These are phyloP conservation scores for Metschnikowia colocasiae DNA, from an alignment of 805 yeast genomes.

Conservation along the genomic window DNA sequence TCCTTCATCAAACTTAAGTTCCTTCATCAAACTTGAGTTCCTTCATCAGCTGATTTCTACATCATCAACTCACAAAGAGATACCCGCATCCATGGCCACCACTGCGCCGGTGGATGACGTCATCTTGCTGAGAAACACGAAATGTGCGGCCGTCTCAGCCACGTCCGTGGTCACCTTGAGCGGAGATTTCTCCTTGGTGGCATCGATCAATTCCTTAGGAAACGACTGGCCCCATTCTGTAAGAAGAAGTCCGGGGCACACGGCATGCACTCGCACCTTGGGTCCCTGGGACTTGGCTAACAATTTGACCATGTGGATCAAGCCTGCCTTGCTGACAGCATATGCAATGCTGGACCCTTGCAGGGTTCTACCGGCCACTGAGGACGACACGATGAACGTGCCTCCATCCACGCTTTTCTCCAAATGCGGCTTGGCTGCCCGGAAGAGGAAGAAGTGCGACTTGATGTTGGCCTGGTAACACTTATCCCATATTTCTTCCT, in stretches of 20 bases:
- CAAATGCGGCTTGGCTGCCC: slow-evolving; percentile 23
- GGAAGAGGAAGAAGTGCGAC: slow-evolving; percentile 28
- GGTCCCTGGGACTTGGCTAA: slow-evolving; percentile 23
- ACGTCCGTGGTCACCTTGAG: slow-evolving; percentile 21
- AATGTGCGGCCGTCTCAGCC: slow-evolving; percentile 26
- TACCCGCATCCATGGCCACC: slow-evolving; percentile 24
- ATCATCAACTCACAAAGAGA: not conserved
- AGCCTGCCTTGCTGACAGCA: slow-evolving; percentile 26
- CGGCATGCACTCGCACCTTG: slow-evolving; percentile 15
- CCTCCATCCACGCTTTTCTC: slow-evolving; percentile 25
- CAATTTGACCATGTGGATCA: slow-evolving; percentile 21
- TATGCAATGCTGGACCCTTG: slow-evolving; percentile 33
- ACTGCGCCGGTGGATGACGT: slow-evolving; percentile 24
- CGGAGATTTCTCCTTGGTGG: slow-evolving; percentile 17
- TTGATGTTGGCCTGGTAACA: slow-evolving; percentile 27
- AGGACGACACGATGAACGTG: slow-evolving; percentile 24
- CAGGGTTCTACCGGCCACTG: slow-evolving; percentile 26
- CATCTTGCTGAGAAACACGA: slow-evolving; percentile 19
- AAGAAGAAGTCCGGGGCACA: slow-evolving; percentile 22
- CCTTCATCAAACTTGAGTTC: too few species aligned
- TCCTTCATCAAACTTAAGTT: too few species aligned
- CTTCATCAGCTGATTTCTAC: too few species aligned
- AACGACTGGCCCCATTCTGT: slow-evolving; percentile 27
- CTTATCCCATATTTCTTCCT: slow-evolving; percentile 32
- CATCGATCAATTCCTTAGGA: slow-evolving; percentile 16